Base-by-base conservation (phyloP, 352 stramenopile species). In the Pilasporangium apinafurcum region DNA sequence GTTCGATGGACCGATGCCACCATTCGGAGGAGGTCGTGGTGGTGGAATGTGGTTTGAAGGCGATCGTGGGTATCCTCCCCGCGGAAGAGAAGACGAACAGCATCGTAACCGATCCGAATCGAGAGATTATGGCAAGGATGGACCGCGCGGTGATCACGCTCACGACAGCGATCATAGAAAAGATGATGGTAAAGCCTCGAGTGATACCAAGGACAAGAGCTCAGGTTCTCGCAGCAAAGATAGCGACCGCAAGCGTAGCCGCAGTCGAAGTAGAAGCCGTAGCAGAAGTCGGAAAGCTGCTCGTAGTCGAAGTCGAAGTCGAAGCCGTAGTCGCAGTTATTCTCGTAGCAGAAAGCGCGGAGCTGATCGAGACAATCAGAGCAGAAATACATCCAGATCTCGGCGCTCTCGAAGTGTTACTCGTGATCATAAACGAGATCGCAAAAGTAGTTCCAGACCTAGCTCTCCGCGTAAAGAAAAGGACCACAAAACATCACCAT, bases 1-100 rank as follows among this genome's bases (percentile, higher is more conserved):
- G 78, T 90, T 87, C 38, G 75, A 87, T 46, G 78, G 78, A 0
- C 62, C 56, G 6, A 65, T 59, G 30, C 68, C 65, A 6, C 68
- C 66, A 21, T 86, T 84, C 51, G 62, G 51, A 16, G 56, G 64
- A 18, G 60, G 72, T 8, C 37, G 62, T 10, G 68, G 63, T 26
- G 64, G 69, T 9, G 56, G 72, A 33, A 68, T 60, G 41, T 75
- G 68, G 47, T 64, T 56, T 33, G 59, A 81, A 35, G 59, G 55
- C 27, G 69, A 80, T 5, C 66, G 65, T 16, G 65, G 52, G 22
- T 46, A 38, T 28, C 31, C 47, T 42, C 59, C 53, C 30, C 57
- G 70, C 10, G 57, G 51, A 27, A 50, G 57, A 33, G 60, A 74
- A 16, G 70, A 82, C 26, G 67, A 78, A n/a, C 49, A 44, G 6